Evolutionary conservation across 306 rosid genomes (phyloP).

Genomic region (Casuarina glauca): DNA sequence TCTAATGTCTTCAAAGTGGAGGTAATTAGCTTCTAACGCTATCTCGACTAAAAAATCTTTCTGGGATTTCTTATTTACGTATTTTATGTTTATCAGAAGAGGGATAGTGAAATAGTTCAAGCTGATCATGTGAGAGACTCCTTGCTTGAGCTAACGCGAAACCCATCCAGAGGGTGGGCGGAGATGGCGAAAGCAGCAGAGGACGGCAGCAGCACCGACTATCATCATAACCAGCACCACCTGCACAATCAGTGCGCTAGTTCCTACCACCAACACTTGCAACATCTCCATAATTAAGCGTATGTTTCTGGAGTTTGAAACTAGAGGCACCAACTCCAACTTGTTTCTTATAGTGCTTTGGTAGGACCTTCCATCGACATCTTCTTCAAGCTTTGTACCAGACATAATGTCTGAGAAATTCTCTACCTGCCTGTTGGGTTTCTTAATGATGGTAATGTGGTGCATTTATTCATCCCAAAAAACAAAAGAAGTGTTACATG

Average conservation of each 20-base stretch:
- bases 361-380: background rate
- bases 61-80: background rate
- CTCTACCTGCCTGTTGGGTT: background rate
- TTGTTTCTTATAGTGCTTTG: background rate
- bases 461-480: too few relatives aligned
- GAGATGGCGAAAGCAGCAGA: slow-evolving; percentile 50
- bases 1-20: slow-evolving; percentile 79
- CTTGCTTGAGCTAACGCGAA: slow-evolving; percentile 67
- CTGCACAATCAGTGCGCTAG: slow-evolving; percentile 41
- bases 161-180: slow-evolving; percentile 45
- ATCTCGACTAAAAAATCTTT: too few relatives aligned
- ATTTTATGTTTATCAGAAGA: slow-evolving; percentile 48
- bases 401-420: background rate
- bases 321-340: background rate
- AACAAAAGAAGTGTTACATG: too few relatives aligned
- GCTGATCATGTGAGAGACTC: slow-evolving; percentile 83
- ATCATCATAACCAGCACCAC: slow-evolving; percentile 31
- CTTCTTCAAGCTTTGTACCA: background rate
- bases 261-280: slow-evolving; percentile 47
- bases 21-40: slow-evolving; percentile 36
- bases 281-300: slow-evolving; percentile 40
- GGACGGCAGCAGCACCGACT: slow-evolving; percentile 38
- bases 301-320: background rate
- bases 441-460: too few relatives aligned
- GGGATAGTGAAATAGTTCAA: slow-evolving; percentile 64